Evolutionary conservation across 495 filamentous ascomycete genomes (phyloP).

Genomic region (Hypoxylon fragiforme): DNA sequence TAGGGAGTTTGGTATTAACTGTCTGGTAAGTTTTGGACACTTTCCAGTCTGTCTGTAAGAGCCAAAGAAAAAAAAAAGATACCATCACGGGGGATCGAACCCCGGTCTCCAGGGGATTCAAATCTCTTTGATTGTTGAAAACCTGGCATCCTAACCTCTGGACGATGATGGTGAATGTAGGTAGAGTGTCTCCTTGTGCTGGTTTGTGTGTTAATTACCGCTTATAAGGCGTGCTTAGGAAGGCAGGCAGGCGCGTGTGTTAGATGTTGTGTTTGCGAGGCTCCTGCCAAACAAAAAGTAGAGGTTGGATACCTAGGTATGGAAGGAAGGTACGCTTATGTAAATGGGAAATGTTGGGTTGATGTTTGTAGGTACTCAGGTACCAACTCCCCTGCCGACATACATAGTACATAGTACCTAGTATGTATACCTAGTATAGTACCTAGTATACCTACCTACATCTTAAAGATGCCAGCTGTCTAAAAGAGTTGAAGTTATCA

Average conservation of each 20-base stretch:
- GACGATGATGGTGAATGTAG: conserved; percentile 15
- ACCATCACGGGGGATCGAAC: conserved; percentile 34
- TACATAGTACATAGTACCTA: background rate
- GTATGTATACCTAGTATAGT: too few species aligned
- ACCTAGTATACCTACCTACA: too few species aligned
- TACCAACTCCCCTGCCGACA: too few species aligned
- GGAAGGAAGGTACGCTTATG: too few species aligned
- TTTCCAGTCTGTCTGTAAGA: too few species aligned
- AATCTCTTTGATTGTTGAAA: conserved; percentile 11
- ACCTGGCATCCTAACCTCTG: conserved; percentile 32
- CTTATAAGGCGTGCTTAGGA: too few species aligned
- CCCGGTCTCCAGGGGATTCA: conserved; percentile 25
- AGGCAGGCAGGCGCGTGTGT: too few species aligned
- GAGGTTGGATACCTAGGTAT: background rate
- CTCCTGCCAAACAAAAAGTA: background rate
- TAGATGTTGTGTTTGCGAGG: too few species aligned
- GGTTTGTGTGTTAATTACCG: background rate
- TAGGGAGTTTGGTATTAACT: too few species aligned
- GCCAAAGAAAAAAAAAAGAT: conserved; percentile 3
- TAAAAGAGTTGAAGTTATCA: too few species aligned
- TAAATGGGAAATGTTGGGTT: background rate
- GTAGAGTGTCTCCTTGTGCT: background rate
- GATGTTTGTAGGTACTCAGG: background rate
- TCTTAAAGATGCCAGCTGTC: too few species aligned
- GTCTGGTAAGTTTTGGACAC: too few species aligned